These are phyloP conservation scores for Drechmeria coniospora DNA, from an alignment of 2,329 filamentous ascomycete species.

Conservation along the genomic window DNA sequence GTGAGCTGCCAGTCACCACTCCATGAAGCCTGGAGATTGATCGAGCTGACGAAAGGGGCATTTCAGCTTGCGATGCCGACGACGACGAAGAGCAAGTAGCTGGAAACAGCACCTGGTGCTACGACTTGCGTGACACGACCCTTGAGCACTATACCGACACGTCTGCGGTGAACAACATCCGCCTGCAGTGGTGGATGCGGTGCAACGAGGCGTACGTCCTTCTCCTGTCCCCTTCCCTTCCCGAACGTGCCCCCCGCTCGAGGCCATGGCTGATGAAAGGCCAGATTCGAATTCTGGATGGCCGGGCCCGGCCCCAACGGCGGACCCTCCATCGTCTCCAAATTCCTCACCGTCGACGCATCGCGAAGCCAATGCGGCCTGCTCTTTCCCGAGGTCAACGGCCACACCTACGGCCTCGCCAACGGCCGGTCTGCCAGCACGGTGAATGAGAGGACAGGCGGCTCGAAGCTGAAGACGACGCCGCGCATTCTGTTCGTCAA, in stretches of 20 bases:
- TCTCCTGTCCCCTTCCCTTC: not conserved
- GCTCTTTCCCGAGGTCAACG: slow-evolving; percentile 35
- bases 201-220: slow-evolving; percentile 44
- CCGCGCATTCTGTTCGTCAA: slow-evolving; percentile 42
- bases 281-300: slow-evolving; percentile 9
- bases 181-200: slow-evolving; percentile 44
- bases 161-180: slow-evolving; percentile 25
- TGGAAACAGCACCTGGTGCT: slow-evolving; percentile 11
- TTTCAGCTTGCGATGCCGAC: too few relatives aligned
- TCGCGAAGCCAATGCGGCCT: slow-evolving; percentile 38
- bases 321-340: slow-evolving; percentile 33
- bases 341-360: slow-evolving; percentile 31
- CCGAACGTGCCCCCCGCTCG: too few relatives aligned
- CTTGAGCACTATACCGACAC: slow-evolving; percentile 35
- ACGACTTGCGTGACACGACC: slow-evolving; percentile 5
- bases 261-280: not conserved
- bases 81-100: too few relatives aligned
- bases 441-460: slow-evolving; percentile 37
- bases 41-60: slow-evolving; percentile 31
- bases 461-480: slow-evolving; percentile 36
- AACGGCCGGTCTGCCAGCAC: slow-evolving; percentile 27
- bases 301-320: slow-evolving; percentile 5
- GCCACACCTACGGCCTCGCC: slow-evolving; percentile 31
- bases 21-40: slow-evolving; percentile 20
- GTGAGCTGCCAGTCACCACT: slow-evolving; percentile 20